phyloP scores from a whole-genome alignment of 1,284 basidiomycete genomes.

The Ustilago nuda region DNA sequence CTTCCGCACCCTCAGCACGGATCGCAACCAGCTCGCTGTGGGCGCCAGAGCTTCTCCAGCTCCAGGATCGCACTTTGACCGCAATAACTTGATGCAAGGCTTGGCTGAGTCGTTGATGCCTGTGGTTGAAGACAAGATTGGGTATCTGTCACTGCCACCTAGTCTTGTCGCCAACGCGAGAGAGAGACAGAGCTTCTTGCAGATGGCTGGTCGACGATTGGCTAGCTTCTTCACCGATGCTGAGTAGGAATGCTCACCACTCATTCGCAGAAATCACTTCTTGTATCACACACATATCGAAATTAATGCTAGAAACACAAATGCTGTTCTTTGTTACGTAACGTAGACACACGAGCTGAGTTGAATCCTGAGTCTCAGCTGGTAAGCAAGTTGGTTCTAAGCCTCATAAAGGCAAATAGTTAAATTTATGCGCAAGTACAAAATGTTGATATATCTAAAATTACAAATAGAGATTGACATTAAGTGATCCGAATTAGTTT shows the following conservation, averaged over 20 bases:
- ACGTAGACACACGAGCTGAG: not conserved
- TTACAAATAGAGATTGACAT: accelerated
- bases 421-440: not conserved
- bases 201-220: constrained; percentile 56
- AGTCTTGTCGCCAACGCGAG: constrained; percentile 47
- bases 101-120: constrained; percentile 47
- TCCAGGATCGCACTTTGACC: constrained; percentile 25
- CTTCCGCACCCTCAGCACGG: constrained; percentile 69
- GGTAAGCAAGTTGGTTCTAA: not conserved
- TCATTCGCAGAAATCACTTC: not conserved
- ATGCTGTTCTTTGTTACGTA: no score
- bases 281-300: not conserved
- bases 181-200: constrained; percentile 56
- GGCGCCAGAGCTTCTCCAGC: constrained; percentile 12
- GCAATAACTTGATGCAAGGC: constrained; percentile 34
- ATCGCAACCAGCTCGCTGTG: constrained; percentile 8
- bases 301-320: not conserved
- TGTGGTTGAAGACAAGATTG: constrained; percentile 55
- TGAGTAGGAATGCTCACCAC: constrained; percentile 5
- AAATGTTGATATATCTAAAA: no score
- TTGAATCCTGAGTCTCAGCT: not conserved
- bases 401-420: no score
- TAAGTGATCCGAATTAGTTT: constrained; percentile 56
- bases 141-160: constrained; percentile 47
- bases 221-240: constrained; percentile 48